Evolutionary conservation across 495 filamentous ascomycete species (phyloP).

Genomic region (Pyronema domesticum): DNA sequence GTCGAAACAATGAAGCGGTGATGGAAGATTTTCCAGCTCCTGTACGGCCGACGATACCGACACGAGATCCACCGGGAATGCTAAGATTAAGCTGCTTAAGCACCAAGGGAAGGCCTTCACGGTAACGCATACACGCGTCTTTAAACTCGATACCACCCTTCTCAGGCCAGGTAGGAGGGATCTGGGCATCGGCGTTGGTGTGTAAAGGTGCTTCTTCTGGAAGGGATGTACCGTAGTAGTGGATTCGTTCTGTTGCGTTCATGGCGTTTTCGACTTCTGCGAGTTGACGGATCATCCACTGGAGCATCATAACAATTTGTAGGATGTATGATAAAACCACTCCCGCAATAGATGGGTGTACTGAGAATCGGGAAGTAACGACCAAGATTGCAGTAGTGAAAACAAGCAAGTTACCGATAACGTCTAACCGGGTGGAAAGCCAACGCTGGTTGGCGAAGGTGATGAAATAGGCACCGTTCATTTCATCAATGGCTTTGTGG

Average conservation of each 20-base stretch:
- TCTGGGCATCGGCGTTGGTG: constrained; percentile 32
- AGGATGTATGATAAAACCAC: constrained; percentile 85
- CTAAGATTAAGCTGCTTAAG: constrained; percentile 62
- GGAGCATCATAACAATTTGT: constrained; percentile 85
- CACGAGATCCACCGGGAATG: constrained; percentile 66
- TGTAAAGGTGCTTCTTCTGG: constrained; percentile 77
- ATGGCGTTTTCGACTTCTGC: constrained; percentile 96
- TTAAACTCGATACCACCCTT: constrained; percentile 70
- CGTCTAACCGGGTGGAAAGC: constrained; percentile 69
- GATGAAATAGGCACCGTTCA: constrained; percentile 86
- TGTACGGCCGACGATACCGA: constrained; percentile 85
- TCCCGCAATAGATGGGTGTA: constrained; percentile 67
- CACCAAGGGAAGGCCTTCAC: constrained; percentile 63
- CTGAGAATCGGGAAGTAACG: constrained; percentile 79
- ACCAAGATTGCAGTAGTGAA: constrained; percentile 80
- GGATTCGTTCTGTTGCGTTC: constrained; percentile 87
- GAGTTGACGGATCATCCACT: constrained; percentile 84
- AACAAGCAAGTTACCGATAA: constrained; percentile 62
- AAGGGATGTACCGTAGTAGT: constrained; percentile 73
- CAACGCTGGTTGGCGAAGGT: constrained; percentile 90
- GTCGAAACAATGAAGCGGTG: constrained; percentile 81
- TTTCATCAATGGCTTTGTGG: constrained; percentile 56
- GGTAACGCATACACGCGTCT: constrained; percentile 81
- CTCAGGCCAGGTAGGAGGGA: constrained; percentile 62
- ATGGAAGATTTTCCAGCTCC: constrained; percentile 90